A percentile compares a stretch with the other conserved stretches of the same genome.
Evolutionary conservation across 805 yeast genomes (phyloP).

Genomic region (Lachancea thermotolerans): DNA sequence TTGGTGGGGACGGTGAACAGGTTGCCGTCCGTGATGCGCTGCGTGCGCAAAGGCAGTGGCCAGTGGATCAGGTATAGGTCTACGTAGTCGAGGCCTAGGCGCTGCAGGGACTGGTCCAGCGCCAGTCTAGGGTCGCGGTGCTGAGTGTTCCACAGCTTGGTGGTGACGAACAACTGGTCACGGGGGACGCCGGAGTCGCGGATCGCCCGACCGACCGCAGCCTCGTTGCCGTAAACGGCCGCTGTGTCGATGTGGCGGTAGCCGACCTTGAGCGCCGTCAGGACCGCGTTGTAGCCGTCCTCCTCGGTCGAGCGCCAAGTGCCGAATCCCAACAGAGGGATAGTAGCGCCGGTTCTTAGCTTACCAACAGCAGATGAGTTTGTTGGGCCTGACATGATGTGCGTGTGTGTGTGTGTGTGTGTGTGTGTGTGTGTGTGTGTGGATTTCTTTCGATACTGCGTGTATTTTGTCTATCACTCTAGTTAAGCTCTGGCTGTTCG

Average conservation of each 20-base stretch:
- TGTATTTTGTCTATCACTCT: no score
- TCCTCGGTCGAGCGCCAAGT: slow-evolving; percentile 61
- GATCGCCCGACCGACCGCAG: slow-evolving; percentile 51
- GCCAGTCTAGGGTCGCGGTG: slow-evolving; percentile 46
- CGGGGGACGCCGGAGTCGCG: slow-evolving; percentile 57
- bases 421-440: no score
- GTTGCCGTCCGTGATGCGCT: slow-evolving; percentile 34
- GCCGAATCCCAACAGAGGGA: slow-evolving; percentile 69
- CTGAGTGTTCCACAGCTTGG: slow-evolving; percentile 58
- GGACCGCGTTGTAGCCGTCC: slow-evolving; percentile 52
- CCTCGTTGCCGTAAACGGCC: slow-evolving; percentile 60
- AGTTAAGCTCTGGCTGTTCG: no score
- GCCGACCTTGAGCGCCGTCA: slow-evolving; percentile 54
- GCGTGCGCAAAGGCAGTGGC: slow-evolving; percentile 56
- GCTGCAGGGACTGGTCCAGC: slow-evolving; percentile 50
- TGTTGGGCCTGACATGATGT: not conserved
- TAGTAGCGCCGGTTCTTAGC: slow-evolving; percentile 54
- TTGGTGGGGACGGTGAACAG: slow-evolving; percentile 30
- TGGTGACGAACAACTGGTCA: slow-evolving; percentile 60
- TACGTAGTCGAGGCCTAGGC: slow-evolving; percentile 66
- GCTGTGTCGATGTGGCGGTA: slow-evolving; percentile 79
- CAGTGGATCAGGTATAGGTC: slow-evolving; percentile 78
- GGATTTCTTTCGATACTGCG: no score
- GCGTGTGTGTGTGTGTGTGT: no score
- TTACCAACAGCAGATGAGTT: slow-evolving; percentile 27